Percentiles rank a stretch among this genome's conserved stretches.
phyloP scores from a whole-genome alignment of 1,284 basidiomycete genomes.

The Hypsizygus ulmarius region DNA sequence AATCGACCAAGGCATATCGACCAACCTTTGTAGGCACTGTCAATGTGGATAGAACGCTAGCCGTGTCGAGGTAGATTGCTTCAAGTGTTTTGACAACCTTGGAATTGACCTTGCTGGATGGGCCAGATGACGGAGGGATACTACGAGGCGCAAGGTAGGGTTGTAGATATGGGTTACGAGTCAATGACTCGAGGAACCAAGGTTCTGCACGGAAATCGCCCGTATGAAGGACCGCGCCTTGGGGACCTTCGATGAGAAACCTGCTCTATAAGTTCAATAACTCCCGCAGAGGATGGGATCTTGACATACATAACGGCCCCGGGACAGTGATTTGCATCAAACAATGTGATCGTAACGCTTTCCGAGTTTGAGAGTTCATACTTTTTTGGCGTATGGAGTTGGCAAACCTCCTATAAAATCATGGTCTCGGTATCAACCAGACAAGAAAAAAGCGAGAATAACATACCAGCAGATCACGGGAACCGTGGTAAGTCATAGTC shows the following conservation, averaged over 20 bases:
- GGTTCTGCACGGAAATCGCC: conserved; percentile 90
- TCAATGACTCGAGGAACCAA: conserved; percentile 69
- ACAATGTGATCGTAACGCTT: conserved; percentile 69
- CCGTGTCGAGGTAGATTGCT: conserved; percentile 87
- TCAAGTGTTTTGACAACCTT: conserved; percentile 52
- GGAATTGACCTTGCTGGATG: conserved; percentile 1
- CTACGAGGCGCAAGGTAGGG: conserved; percentile 53
- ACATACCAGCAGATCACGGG: conserved; percentile 66
- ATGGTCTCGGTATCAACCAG: not conserved
- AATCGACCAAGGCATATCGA: not conserved
- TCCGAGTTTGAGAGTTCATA: conserved; percentile 59
- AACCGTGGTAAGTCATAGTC: conserved; percentile 42
- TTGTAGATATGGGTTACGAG: conserved; percentile 66
- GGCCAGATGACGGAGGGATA: not conserved
- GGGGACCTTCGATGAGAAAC: conserved; percentile 80
- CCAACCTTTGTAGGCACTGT: conserved; percentile 74
- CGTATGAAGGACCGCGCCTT: conserved; percentile 81
- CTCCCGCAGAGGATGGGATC: not conserved
- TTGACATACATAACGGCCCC: conserved; percentile 82
- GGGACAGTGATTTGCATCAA: conserved; percentile 94
- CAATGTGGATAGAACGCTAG: conserved; percentile 56
- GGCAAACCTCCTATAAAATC: conserved; percentile 42
- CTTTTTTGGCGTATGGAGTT: conserved; percentile 61
- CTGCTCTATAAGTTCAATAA: conserved; percentile 37
- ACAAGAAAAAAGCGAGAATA: not conserved